Conservation (phyloP, 2,329 filamentous ascomycete species). For the Neoascochyta sp. region DNA sequence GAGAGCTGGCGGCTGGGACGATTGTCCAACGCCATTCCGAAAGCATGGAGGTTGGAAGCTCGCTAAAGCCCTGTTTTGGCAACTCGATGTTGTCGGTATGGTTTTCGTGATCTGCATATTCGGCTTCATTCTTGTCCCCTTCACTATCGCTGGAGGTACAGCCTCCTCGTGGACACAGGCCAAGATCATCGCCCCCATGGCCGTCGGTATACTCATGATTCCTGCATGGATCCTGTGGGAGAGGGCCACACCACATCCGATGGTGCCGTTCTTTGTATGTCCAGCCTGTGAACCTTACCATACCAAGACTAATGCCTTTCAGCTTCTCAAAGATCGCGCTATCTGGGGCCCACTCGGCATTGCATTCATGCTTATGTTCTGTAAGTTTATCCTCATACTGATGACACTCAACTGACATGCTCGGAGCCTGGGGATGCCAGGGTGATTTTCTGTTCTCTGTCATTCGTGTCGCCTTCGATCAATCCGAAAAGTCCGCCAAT, state of each 20-base stretch:
- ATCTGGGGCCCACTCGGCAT: constrained; percentile 61
- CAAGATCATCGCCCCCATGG: constrained; percentile 51
- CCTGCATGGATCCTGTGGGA: constrained; percentile 56
- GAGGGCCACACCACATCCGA: constrained; percentile 47
- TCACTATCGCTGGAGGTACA: constrained; percentile 54
- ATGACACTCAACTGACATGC: not conserved
- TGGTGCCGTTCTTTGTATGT: constrained; percentile 55
- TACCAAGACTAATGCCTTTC: too few relatives aligned
- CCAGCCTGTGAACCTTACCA: not conserved
- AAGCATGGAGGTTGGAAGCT: constrained; percentile 40
- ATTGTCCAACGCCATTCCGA: constrained; percentile 46
- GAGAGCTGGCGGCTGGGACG: constrained; percentile 46
- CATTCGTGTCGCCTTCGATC: constrained; percentile 59
- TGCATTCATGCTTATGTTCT: constrained; percentile 30
- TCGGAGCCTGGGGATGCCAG: constrained; percentile 46
- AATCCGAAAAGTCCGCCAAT: constrained; percentile 54
- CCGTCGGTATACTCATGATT: constrained; percentile 50
- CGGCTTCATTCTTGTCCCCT: constrained; percentile 48
- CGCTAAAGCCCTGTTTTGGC: constrained; percentile 49
- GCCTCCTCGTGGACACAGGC: constrained; percentile 50
- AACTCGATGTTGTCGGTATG: constrained; percentile 54
- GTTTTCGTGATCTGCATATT: constrained; percentile 46
- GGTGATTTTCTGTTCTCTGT: constrained; percentile 63
- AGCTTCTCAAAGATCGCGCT: constrained; percentile 57
- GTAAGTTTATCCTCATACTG: constrained; percentile 2